Evolutionary conservation across 257 asterid species (phyloP), one percentile per base, ranked within the genome.

Genomic region (Anisodus acutangulus): DNA sequence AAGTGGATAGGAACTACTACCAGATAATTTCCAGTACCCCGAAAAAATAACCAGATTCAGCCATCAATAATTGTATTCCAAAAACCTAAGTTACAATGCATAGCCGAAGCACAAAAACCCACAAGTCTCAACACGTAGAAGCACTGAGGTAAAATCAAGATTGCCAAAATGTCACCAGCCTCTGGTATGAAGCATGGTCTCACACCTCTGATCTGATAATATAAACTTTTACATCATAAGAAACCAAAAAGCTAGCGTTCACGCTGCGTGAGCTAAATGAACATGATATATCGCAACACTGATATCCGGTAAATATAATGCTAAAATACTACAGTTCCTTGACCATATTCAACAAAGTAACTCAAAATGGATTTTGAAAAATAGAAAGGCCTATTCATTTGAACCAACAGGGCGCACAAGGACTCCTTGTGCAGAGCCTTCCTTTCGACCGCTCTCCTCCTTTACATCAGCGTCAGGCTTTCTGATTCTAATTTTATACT

Each of bases 371-470:
- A 43, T 45, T 47, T 63, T 62, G 59, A 26, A 60, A 81, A 83
- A 43, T 39, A 80, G 19, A 71, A 10, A 66, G 70, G 41, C 59
- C 89, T 86, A 86, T 83, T 86, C 91, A 84, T 88, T 82, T 83
- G 88, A 81, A 82, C 89, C 92, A 54, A 97, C 99, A 83, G 98
- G 93, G 53, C 97, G 98, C 68, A 97, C 98, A 86, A 97, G 97
- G 68, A 97, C 99, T 67, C 99, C 98, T 86, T 97, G 99, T 31
- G 98, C 98, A 64, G 94, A 88, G 53, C 97, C 98, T 91, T 93
- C 99, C 89, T 97, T 97, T 88, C 91, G 92, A 55, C 91, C 89
- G 63, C 93, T 43, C 70, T 92, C 98, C 58, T 92, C 99, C 86
- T 90, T 93, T 89, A 93, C 92, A 80, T 94, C 97, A 51, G 86